Conservation (phyloP, 2,329 filamentous ascomycete genomes). For the Ophiostoma sp. region DNA sequence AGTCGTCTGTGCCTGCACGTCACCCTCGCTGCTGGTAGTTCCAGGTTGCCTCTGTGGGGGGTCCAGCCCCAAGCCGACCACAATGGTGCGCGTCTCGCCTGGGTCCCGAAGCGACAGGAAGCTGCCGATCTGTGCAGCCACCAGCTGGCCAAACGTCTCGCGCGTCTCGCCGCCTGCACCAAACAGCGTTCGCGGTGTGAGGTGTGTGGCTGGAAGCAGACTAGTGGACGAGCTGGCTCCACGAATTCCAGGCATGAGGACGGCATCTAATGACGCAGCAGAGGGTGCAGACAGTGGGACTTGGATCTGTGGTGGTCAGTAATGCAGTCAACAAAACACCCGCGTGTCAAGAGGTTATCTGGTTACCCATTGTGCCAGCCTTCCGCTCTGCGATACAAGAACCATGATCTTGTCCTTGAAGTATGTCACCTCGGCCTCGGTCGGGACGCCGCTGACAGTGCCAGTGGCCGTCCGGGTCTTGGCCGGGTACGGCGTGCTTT, state of each 20-base stretch:
- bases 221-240: conserved; percentile 27
- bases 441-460: conserved; percentile 60
- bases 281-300: conserved; percentile 68
- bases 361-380: conserved; percentile 82
- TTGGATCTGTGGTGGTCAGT: conserved; percentile 53
- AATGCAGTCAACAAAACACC: no score
- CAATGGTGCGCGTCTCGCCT: conserved; percentile 54
- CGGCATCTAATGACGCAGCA: conserved; percentile 57
- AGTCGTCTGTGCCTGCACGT: conserved; percentile 35
- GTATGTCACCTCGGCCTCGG: conserved; percentile 64
- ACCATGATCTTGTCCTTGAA: conserved; percentile 90
- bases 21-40: conserved; percentile 40
- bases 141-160: conserved; percentile 79
- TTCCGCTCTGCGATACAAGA: conserved; percentile 79
- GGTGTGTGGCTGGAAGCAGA: conserved; percentile 67
- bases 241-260: conserved; percentile 42
- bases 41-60: conserved; percentile 29
- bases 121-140: conserved; percentile 83
- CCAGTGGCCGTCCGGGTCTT: conserved; percentile 53
- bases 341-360: no score
- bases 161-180: conserved; percentile 74
- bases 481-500: conserved; percentile 50
- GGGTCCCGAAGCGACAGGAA: conserved; percentile 67
- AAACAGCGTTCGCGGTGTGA: conserved; percentile 81
- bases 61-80: conserved; percentile 56